phyloP scores from a whole-genome alignment of 2,329 filamentous ascomycete genomes.

The Talaromyces pinophilus region DNA sequence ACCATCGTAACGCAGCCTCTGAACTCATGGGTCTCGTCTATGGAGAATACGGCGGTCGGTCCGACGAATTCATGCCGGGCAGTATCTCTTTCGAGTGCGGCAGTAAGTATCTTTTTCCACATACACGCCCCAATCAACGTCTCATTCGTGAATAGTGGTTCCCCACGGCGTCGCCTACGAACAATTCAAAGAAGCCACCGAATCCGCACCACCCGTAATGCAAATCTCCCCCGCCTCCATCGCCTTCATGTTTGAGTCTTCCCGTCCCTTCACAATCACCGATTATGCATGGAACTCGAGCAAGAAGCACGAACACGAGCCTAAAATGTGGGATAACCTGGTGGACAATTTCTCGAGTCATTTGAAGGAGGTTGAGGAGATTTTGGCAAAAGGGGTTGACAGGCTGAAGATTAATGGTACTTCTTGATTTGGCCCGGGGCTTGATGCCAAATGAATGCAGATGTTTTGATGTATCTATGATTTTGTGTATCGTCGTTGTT shows the following conservation, averaged over 20 bases:
- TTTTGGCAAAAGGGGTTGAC: constrained; percentile 39
- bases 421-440: neutral
- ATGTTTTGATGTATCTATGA: neutral
- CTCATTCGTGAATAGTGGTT: constrained; percentile 31
- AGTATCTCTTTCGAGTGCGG: constrained; percentile 41
- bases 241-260: constrained; percentile 41
- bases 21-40: constrained; percentile 45
- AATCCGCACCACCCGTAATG: constrained; percentile 31
- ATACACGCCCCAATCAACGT: no score
- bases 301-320: constrained; percentile 51
- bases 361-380: constrained; percentile 50
- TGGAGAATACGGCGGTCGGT: constrained; percentile 38
- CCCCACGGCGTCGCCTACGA: constrained; percentile 41
- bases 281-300: constrained; percentile 40
- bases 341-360: constrained; percentile 56
- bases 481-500: neutral
- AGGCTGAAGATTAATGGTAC: constrained; percentile 22
- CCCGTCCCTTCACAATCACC: constrained; percentile 39
- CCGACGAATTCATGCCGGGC: constrained; percentile 38
- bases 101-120: constrained; percentile 28
- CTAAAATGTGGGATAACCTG: constrained; percentile 57
- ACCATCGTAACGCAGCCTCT: constrained; percentile 45
- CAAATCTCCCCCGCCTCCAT: constrained; percentile 38
- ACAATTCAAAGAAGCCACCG: constrained; percentile 36
- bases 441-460: neutral